Conservation (phyloP, 2,329 filamentous ascomycete genomes). For the Sphaerulina musiva region DNA sequence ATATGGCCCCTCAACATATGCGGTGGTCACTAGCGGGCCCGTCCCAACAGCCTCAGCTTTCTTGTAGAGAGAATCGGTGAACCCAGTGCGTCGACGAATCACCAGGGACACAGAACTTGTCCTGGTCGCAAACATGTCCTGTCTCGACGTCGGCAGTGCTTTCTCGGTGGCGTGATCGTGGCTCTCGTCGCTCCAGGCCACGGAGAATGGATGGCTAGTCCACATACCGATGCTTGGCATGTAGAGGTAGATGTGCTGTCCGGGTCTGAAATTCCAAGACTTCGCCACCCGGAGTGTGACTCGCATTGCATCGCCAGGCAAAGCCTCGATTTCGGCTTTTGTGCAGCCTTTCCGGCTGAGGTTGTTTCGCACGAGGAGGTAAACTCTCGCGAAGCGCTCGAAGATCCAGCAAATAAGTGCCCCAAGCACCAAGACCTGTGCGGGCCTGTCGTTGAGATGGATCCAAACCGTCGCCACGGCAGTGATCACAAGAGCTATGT, state of each 20-base stretch:
- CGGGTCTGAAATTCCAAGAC: slow-evolving; percentile 68
- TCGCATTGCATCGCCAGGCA: slow-evolving; percentile 68
- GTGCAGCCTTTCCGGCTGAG: slow-evolving; percentile 57
- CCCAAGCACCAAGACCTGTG: slow-evolving; percentile 56
- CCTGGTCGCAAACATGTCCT: slow-evolving; percentile 47
- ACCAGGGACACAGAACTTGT: slow-evolving; percentile 65
- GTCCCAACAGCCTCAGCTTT: slow-evolving; percentile 53
- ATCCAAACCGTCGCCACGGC: slow-evolving; percentile 61
- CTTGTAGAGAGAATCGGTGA: slow-evolving; percentile 76
- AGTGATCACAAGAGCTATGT: slow-evolving; percentile 58
- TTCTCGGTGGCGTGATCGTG: slow-evolving; percentile 39
- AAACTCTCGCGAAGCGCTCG: slow-evolving; percentile 57
- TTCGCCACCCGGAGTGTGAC: slow-evolving; percentile 68
- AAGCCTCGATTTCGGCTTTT: slow-evolving; percentile 63
- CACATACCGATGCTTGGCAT: slow-evolving; percentile 64
- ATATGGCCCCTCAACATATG: slow-evolving; percentile 85
- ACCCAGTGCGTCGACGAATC: slow-evolving; percentile 78
- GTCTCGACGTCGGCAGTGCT: slow-evolving; percentile 42
- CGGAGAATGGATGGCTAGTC: slow-evolving; percentile 73
- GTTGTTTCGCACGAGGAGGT: slow-evolving; percentile 59
- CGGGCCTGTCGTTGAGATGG: slow-evolving; percentile 51
- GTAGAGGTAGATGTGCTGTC: slow-evolving; percentile 75
- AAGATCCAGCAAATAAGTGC: slow-evolving; percentile 61
- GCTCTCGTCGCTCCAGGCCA: slow-evolving; percentile 68
- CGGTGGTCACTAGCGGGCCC: slow-evolving; percentile 56